Evolutionary conservation across 495 filamentous ascomycete genomes (phyloP).

Genomic region (Articulospora tetracladia): DNA sequence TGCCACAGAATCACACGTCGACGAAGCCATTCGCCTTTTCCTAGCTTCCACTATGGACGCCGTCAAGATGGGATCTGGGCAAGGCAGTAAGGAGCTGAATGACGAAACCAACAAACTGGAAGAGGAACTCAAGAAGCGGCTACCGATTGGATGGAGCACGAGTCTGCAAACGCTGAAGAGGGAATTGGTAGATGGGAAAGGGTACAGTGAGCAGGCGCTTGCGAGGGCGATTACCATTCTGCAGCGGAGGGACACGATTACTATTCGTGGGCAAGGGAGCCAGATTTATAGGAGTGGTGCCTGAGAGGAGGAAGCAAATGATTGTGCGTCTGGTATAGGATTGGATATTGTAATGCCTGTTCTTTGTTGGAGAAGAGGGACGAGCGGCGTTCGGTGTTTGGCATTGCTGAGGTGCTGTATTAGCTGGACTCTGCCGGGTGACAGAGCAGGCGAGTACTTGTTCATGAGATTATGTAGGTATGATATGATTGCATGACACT

Average conservation of each 20-base stretch:
- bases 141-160: conserved; percentile 95
- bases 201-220: conserved; percentile 81
- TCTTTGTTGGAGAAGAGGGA: background rate
- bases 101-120: conserved; percentile 87
- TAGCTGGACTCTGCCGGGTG: background rate
- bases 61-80: conserved; percentile 79
- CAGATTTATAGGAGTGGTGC: conserved; percentile 72
- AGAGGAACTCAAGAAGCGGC: conserved; percentile 79
- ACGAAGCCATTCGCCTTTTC: conserved; percentile 98
- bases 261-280: conserved; percentile 82
- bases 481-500: background rate
- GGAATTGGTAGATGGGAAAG: conserved; percentile 85
- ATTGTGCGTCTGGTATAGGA: background rate
- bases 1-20: conserved; percentile 86
- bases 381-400: background rate
- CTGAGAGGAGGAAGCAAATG: no score
- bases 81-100: conserved; percentile 81
- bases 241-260: conserved; percentile 84
- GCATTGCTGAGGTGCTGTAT: background rate
- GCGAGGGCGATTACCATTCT: conserved; percentile 81
- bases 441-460: background rate
- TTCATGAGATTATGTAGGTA: background rate
- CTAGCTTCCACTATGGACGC: conserved; percentile 97
- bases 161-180: conserved; percentile 79
- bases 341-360: background rate